Conservation (phyloP, 768 basidiomycete species). For the Collybiopsis luxurians region DNA sequence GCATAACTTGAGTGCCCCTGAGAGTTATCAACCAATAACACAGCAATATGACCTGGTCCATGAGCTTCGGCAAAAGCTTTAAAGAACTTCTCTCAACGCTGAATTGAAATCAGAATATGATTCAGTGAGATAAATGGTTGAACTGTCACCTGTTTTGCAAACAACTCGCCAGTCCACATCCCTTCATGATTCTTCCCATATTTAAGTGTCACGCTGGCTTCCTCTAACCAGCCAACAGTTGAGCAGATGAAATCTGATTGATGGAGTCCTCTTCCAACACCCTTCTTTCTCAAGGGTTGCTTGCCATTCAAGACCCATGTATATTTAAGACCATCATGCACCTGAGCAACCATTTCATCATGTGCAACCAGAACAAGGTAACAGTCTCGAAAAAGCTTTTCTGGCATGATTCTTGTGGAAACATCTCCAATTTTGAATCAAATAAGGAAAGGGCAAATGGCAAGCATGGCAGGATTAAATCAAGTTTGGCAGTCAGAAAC, state of each 20-base stretch:
- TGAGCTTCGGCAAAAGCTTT: conserved; percentile 13
- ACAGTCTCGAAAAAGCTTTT: background rate
- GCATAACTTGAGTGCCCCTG: conserved; percentile 23
- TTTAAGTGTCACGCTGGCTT: conserved; percentile 25
- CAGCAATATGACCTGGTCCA: conserved; percentile 10
- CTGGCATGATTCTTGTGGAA: background rate
- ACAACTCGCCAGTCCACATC: conserved; percentile 27
- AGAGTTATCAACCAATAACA: conserved; percentile 21
- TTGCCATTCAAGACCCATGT: conserved; percentile 13
- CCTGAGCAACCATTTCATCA: conserved; percentile 40
- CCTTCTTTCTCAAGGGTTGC: conserved; percentile 27
- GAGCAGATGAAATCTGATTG: conserved; percentile 32
- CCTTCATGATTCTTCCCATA: conserved; percentile 34
- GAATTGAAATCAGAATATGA: conserved; percentile 19
- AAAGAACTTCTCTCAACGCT: conserved; percentile 19
- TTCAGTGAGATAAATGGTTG: background rate
- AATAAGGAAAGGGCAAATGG: background rate
- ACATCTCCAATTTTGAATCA: conserved; percentile 11
- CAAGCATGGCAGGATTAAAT: conserved; percentile 11
- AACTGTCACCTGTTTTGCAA: conserved; percentile 27
- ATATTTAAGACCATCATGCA: conserved; percentile 29
- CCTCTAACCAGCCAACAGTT: conserved; percentile 25
- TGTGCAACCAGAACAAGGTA: conserved; percentile 18
- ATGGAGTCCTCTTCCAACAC: conserved; percentile 28
- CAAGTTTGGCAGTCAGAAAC: conserved; percentile 7